Evolutionary conservation across 768 basidiomycete genomes (phyloP).

Genomic region (Guyanaporus albipodus): DNA sequence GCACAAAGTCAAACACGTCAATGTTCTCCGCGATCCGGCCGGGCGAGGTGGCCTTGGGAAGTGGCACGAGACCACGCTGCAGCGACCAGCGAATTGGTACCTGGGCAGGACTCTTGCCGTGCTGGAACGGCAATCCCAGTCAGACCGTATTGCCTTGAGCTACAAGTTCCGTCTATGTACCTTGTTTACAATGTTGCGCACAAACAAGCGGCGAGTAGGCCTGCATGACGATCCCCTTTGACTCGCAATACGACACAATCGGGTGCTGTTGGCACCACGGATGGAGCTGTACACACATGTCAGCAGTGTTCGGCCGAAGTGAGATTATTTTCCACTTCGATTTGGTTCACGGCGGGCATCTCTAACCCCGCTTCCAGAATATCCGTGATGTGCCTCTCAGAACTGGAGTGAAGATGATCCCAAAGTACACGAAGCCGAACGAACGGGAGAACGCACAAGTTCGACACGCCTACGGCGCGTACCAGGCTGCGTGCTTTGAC

Average conservation of each 20-base stretch:
- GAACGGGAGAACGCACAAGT: constrained; percentile 35
- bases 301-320: neutral
- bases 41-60: constrained; percentile 73
- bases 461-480: constrained; percentile 43
- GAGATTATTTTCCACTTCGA: constrained; percentile 16
- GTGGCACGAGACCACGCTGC: constrained; percentile 54
- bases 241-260: constrained; percentile 67
- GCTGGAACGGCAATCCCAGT: constrained; percentile 15
- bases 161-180: constrained; percentile 36
- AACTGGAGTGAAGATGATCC: constrained; percentile 15
- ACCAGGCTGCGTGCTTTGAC: constrained; percentile 35
- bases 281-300: constrained; percentile 48
- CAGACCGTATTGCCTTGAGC: too few species aligned
- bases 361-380: constrained; percentile 24
- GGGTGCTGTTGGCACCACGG: constrained; percentile 76
- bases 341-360: constrained; percentile 28
- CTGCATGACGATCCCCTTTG: constrained; percentile 56
- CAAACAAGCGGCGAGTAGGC: constrained; percentile 70
- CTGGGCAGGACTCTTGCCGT: constrained; percentile 35
- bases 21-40: constrained; percentile 69
- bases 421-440: neutral
- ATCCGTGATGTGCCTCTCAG: constrained; percentile 26
- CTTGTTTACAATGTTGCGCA: constrained; percentile 53
- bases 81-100: constrained; percentile 51
- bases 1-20: constrained; percentile 68